phyloP scores from a whole-genome alignment of 164 flowering plant species.

The Macadamia integrifolia region DNA sequence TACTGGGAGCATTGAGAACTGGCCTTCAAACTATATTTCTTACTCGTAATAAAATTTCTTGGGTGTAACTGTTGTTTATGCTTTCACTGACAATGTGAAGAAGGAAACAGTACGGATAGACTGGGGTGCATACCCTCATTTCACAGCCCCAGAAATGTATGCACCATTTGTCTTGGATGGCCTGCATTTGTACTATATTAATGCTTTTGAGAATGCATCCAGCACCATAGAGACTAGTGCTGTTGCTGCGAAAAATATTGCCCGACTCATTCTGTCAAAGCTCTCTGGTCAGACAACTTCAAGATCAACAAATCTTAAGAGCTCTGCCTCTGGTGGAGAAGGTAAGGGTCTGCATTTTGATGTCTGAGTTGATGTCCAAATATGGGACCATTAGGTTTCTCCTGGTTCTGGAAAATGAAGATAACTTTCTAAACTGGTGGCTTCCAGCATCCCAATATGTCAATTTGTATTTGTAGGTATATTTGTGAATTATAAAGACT shows the following conservation, averaged over 20 bases:
- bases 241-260: slow-evolving; percentile 90
- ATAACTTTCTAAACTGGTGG: too few species aligned
- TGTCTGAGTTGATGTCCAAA: slow-evolving; percentile 21
- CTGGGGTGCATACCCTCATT: slow-evolving; percentile 95
- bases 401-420: too few species aligned
- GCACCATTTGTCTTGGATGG: slow-evolving; percentile 82
- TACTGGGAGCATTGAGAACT: too few species aligned
- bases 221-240: slow-evolving; percentile 96
- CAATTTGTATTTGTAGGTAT: too few species aligned
- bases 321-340: slow-evolving; percentile 14
- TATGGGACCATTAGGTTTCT: too few species aligned
- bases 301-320: slow-evolving; percentile 22
- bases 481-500: too few species aligned
- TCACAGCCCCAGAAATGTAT: slow-evolving; percentile 72
- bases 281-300: slow-evolving; percentile 18
- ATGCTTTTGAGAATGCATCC: slow-evolving; percentile 94
- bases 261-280: slow-evolving; percentile 78
- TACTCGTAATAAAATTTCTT: background rate
- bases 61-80: slow-evolving; percentile 8
- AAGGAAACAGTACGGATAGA: slow-evolving; percentile 61
- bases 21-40: too few species aligned
- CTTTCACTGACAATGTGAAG: slow-evolving; percentile 38
- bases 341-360: slow-evolving; percentile 29
- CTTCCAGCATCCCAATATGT: too few species aligned
- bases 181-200: slow-evolving; percentile 71